Percentiles rank a stretch among this genome's conserved stretches.
Conservation (phyloP, 139 green algal species). For the Coelastrella sp. region DNA sequence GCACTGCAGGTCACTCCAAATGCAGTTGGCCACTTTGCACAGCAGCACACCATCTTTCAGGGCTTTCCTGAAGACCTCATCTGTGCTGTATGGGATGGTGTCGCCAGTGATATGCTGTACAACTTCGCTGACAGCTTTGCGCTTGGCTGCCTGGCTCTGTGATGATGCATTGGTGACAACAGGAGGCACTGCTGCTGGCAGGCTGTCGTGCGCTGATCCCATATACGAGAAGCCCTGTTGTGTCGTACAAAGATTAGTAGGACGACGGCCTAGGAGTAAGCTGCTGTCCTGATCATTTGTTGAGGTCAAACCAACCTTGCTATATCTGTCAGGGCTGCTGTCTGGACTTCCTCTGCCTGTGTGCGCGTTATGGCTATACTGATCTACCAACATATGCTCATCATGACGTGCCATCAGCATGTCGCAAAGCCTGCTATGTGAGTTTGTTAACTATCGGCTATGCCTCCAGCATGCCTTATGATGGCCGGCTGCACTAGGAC, state of each 20-base stretch:
- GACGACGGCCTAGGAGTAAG: no score
- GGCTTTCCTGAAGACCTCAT: constrained; percentile 61
- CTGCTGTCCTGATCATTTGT: neutral
- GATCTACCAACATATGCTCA: constrained; percentile 3
- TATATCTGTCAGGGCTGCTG: neutral
- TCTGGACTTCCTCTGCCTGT: neutral
- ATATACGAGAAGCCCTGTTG: no score
- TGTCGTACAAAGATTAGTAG: no score
- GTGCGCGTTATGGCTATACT: neutral
- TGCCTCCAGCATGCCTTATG: neutral
- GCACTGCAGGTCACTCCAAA: neutral
- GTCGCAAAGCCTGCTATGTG: neutral
- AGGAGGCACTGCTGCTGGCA: neutral
- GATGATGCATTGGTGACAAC: neutral
- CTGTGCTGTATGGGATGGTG: constrained; percentile 55
- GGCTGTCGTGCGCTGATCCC: no score
- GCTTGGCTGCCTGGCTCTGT: constrained; percentile 25
- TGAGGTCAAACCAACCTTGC: neutral
- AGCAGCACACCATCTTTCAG: constrained; percentile 75
- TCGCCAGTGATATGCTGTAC: constrained; percentile 60
- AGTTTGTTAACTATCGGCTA: neutral
- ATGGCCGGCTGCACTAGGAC: neutral
- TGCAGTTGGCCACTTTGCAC: constrained; percentile 67
- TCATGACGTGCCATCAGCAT: neutral
- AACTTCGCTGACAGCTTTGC: constrained; percentile 61